Percentiles rank a stretch among this genome's conserved stretches.
Evolutionary conservation across 139 green algal species (phyloP).

Genomic region (Pseudopediastrum boryanum): DNA sequence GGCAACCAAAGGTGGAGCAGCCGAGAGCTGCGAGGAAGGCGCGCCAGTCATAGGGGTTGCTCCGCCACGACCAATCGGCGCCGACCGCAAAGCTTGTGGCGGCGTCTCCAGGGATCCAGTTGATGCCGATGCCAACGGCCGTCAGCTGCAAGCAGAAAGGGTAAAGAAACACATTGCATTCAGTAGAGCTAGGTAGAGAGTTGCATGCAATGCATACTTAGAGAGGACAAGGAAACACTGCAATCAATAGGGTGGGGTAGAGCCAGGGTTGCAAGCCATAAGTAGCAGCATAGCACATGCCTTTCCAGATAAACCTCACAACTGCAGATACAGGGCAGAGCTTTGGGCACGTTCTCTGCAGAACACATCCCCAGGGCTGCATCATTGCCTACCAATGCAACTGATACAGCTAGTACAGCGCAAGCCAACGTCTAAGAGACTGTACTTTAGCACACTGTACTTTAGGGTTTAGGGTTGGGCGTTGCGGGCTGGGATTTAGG

Average conservation of each 20-base stretch:
- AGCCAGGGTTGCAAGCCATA: background rate
- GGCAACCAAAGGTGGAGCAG: constrained; percentile 32
- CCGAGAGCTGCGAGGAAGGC: constrained; percentile 50
- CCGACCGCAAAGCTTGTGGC: constrained; percentile 1
- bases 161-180: background rate
- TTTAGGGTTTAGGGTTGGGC: background rate
- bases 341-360: too few species aligned
- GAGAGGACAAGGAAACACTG: background rate
- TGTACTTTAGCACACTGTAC: too few species aligned
- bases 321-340: too few species aligned
- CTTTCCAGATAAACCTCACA: background rate
- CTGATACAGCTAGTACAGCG: too few species aligned
- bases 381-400: too few species aligned
- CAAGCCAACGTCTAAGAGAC: too few species aligned
- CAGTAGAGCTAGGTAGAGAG: background rate
- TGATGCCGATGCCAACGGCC: constrained; percentile 22
- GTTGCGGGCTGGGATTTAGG: background rate
- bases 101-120: background rate
- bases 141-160: constrained; percentile 7
- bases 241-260: background rate
- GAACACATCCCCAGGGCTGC: too few species aligned
- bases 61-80: constrained; percentile 28
- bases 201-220: background rate
- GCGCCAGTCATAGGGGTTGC: constrained; percentile 52
- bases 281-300: background rate